Conservation (phyloP, 73 alveolate genomes). For the Symbiodinium natans region DNA sequence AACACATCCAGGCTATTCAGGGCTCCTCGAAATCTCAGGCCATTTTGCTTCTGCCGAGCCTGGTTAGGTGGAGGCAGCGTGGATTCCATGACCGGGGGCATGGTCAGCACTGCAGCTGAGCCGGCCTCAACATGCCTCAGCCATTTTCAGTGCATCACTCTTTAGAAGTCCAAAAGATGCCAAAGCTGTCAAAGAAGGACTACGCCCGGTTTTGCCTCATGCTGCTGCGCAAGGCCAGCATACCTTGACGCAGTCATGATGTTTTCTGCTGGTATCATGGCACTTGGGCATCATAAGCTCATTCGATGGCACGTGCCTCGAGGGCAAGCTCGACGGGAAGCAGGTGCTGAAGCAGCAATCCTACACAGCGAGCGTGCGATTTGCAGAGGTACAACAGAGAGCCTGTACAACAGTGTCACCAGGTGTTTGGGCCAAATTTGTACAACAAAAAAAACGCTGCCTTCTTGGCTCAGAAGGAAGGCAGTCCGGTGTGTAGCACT, state of each 20-base stretch:
- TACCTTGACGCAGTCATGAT: too few species aligned
- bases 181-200: too few species aligned
- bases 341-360: slow-evolving; percentile 25
- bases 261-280: too few species aligned
- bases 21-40: too few species aligned
- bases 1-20: too few species aligned
- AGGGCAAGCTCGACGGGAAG: slow-evolving; percentile 70
- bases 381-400: too few species aligned
- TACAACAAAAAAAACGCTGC: too few species aligned
- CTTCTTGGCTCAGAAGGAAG: not conserved
- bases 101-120: slow-evolving; percentile 73
- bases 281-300: too few species aligned
- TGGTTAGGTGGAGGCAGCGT: slow-evolving; percentile 89
- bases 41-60: too few species aligned
- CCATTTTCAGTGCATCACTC: not conserved
- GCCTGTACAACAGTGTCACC: too few species aligned
- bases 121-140: not conserved
- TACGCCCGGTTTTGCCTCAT: slow-evolving; percentile 71
- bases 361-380: too few species aligned
- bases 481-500: not conserved
- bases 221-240: slow-evolving; percentile 62
- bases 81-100: slow-evolving; percentile 79
- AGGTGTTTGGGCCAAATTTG: not conserved
- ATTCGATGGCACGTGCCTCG: too few species aligned
- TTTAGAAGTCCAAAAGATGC: not conserved